Evolutionary conservation across 148 eudicot genomes (phyloP).

Genomic region (Linanthus parryae): DNA sequence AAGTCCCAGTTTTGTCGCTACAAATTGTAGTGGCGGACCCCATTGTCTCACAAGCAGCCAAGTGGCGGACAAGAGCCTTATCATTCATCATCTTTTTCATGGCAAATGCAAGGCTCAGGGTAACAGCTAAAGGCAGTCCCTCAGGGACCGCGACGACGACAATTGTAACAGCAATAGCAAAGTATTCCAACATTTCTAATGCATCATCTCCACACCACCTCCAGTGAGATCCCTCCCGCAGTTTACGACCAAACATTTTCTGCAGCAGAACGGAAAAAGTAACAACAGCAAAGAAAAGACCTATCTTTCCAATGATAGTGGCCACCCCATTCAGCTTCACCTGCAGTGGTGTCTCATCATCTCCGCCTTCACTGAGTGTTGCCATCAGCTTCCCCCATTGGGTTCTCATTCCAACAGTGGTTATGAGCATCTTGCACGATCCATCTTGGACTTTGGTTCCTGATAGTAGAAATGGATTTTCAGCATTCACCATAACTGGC

Average conservation of each 20-base stretch:
- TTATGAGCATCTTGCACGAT: slow-evolving; percentile 71
- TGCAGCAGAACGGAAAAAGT: slow-evolving; percentile 75
- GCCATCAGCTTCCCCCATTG: slow-evolving; percentile 94
- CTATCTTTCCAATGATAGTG: slow-evolving; percentile 79
- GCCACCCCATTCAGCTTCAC: slow-evolving; percentile 89
- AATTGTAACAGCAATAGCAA: slow-evolving; percentile 84
- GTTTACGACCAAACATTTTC: slow-evolving; percentile 50
- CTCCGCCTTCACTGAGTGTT: slow-evolving; percentile 82
- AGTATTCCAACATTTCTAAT: slow-evolving; percentile 59
- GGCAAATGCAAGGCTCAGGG: slow-evolving; percentile 85
- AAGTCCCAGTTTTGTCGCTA: slow-evolving; percentile 83
- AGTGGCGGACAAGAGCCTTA: slow-evolving; percentile 78
- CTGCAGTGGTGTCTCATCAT: slow-evolving; percentile 86
- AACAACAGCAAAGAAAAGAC: slow-evolving; percentile 68
- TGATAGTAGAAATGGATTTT: slow-evolving; percentile 67
- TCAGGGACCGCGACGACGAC: slow-evolving; percentile 93
- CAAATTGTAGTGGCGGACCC: slow-evolving; percentile 87
- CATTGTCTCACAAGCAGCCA: slow-evolving; percentile 94
- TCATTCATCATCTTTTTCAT: slow-evolving; percentile 97
- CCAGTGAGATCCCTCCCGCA: slow-evolving; percentile 47
- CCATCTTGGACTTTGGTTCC: slow-evolving; percentile 94
- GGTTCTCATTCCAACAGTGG: slow-evolving; percentile 91
- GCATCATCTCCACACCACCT: slow-evolving; percentile 70
- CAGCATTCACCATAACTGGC: slow-evolving; percentile 41
- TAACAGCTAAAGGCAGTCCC: slow-evolving; percentile 85